Base-by-base conservation (phyloP, 2,329 filamentous ascomycete species). In the Cordyceps fumosorosea region DNA sequence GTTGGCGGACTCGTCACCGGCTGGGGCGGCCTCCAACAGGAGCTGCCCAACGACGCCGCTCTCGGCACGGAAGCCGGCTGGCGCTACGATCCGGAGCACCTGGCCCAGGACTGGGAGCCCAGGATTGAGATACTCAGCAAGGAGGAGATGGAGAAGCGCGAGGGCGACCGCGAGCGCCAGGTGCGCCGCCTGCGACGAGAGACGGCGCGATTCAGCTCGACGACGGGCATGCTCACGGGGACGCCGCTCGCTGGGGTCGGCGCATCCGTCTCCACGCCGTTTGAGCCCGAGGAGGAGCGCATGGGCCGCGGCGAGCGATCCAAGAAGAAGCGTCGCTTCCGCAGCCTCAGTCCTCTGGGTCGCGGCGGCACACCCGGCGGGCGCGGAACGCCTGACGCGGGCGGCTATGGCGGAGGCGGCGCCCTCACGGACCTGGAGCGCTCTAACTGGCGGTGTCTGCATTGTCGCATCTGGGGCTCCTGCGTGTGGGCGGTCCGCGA, bases 71-170 rank as follows among this genome's bases (percentile, higher is more conserved):
- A 93, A 63, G 92, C 93, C 16, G 95, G 95, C 3, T 98, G 95
- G 93, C 84, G 95, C 65, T 96, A 97, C 72, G 95, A 99, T 67
- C 90, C 91, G 3, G 95, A 98, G 70, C 89, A 91, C 63, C 81
- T 98, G 3, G 93, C 84, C 8, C 88, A 90, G 66, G 88, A 90
- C 64, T 95, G 90, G 90, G 89, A 92, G 71, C 89, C 90, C 7
- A 91, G 90, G 77, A 81, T 95, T 10, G 90, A 93, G 73, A 81
- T 83, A 0, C 77, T 99, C 2, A 93, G 89, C 45, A 96, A 96
- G 69, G 95, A 99, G 69, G 95, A 99, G 71, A 98, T 99, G 60
- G 95, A 99, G 76, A 96, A 96, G 78, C 86, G 95, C 32, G 95
- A 99, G 75, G 91, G 91, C 57, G 95, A 99, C 72, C 85, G 95